Conservation (phyloP, 495 filamentous ascomycete species). For the Acidiella bohemica region DNA sequence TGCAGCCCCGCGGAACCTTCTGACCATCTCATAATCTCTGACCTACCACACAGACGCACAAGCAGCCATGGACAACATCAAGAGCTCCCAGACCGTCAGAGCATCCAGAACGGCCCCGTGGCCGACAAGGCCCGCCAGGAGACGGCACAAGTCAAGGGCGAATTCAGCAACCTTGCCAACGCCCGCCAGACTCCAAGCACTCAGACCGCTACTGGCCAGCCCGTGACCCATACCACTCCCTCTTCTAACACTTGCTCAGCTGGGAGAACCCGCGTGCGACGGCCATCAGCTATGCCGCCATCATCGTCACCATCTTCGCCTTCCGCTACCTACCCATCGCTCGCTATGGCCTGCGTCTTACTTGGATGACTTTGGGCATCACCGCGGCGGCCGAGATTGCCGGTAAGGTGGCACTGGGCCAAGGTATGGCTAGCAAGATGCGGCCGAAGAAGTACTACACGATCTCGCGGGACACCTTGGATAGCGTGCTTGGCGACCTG, state of each 20-base stretch:
- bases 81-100: conserved; percentile 29
- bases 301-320: conserved; percentile 71
- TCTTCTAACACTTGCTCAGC: conserved; percentile 82
- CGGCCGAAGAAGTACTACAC: conserved; percentile 89
- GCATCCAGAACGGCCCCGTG: conserved; percentile 47
- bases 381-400: conserved; percentile 65
- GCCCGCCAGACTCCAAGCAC: conserved; percentile 53
- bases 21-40: not conserved
- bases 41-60: conserved; percentile 24
- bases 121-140: conserved; percentile 66
- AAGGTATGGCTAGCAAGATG: conserved; percentile 72
- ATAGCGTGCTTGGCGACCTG: conserved; percentile 65
- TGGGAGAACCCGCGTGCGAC: conserved; percentile 70
- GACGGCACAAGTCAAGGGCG: conserved; percentile 51
- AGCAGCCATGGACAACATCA: conserved; percentile 27
- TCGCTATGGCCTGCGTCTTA: conserved; percentile 75
- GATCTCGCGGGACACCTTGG: conserved; percentile 69
- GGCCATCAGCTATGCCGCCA: conserved; percentile 61
- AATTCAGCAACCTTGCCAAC: conserved; percentile 64
- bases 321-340: conserved; percentile 80
- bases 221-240: conserved; percentile 91
- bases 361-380: conserved; percentile 56
- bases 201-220: conserved; percentile 68
- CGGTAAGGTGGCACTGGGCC: conserved; percentile 61
- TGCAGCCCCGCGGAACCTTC: conserved; percentile 2